Base-by-base conservation (phyloP, 2,329 filamentous ascomycete genomes). In the Helminthosporium solani region DNA sequence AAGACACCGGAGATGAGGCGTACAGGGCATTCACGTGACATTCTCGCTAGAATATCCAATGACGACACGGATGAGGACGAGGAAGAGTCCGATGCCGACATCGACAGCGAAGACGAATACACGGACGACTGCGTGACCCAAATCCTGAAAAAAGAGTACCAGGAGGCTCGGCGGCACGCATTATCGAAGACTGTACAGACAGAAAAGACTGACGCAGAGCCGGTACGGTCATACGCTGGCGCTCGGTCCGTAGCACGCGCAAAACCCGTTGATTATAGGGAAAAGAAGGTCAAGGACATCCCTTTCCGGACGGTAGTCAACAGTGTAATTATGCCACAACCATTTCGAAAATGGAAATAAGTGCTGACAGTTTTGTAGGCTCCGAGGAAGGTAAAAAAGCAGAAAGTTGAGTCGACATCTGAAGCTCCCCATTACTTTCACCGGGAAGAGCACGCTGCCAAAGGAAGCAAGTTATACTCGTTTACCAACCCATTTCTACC, bases 1-100 rank as follows among this genome's bases (percentile, higher is more conserved):
- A 49, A 59, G 53, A 56, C 54, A 53, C 47, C 8, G 28, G 12
- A 50, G 47, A 49, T 46, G 35, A 38, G 38, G 25, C 39, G 35
- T 50, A 40, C 49, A 43, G 40, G 31, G 38, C 39, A 30, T 37
- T 56, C 58, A 64, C 61, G 60, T 64, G 63, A 47, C 20, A 14
- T n/a, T 11, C 40, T 56, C 56, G 55, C 52, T 56, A 60, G 51
- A 18, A 58, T 54, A 44, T 42, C 53, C 48, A 54, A 47, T 46
- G 33, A 41, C 42, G 33, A 40, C 12, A 38, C 46, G 18, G 50
- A 54, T 18, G 37, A 48, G 23, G 41, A 54, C 51, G 50, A 54
- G 42, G 47, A 56, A 48, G 43, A 6, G 11, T 30, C 18, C 35
- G 46, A 34, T 36, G 28, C 38, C 39, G 23, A 40, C 33, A 37